Conservation (phyloP, 1,284 basidiomycete species). For the Mycena sp. region DNA sequence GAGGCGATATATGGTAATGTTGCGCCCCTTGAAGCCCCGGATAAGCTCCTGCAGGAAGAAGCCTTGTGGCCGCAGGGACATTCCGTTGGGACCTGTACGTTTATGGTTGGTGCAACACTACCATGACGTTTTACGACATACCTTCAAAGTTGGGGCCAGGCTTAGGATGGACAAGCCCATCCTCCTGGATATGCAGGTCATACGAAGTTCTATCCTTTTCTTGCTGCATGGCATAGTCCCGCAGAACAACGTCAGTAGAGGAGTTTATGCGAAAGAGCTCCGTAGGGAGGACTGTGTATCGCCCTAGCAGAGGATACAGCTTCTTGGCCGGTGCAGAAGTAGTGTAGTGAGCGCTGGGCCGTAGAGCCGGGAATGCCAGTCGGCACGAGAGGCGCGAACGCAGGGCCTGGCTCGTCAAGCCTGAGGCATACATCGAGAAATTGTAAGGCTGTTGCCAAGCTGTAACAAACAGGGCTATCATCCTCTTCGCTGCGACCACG, state of each 20-base stretch:
- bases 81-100: not conserved
- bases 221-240: constrained; percentile 1
- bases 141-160: constrained; percentile 3
- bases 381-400: too few relatives aligned
- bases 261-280: constrained; percentile 10
- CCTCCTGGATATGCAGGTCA: constrained; percentile 2
- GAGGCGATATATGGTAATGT: constrained; percentile 1
- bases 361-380: too few relatives aligned
- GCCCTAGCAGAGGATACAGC: constrained; percentile 7
- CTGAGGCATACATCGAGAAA: too few relatives aligned
- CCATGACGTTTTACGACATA: not conserved
- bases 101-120: not conserved
- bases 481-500: too few relatives aligned
- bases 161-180: constrained; percentile 5
- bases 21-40: not conserved
- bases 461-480: too few relatives aligned
- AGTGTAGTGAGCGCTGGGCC: too few relatives aligned
- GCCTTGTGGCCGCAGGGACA: constrained; percentile 4
- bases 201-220: constrained; percentile 1
- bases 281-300: not conserved
- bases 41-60: constrained; percentile 3
- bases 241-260: not conserved
- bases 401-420: too few relatives aligned
- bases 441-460: too few relatives aligned
- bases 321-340: too few relatives aligned